Base-by-base conservation (phyloP, 495 filamentous ascomycete genomes). In the Xanthoparmelia taractica region DNA sequence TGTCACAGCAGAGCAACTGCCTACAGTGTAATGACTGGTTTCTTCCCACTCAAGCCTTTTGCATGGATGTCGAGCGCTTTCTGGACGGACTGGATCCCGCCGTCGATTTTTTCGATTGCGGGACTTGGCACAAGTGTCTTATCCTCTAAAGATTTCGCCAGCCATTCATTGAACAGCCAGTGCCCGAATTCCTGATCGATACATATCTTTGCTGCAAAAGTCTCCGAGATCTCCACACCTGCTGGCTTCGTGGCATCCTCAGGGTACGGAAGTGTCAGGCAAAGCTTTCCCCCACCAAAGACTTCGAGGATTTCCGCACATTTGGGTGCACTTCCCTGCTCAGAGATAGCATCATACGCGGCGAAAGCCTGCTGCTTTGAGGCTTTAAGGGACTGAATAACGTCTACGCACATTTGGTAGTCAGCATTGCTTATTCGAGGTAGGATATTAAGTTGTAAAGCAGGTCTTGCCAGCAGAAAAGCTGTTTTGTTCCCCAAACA, bases 211-310 rank as follows among this genome's bases (percentile, higher is more conserved):
- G 36, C 41, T 11, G 68, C 64, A 5, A 38, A 43, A 5, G 47
- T 57, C 7, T 27, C 17, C 33, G 17, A 23, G 0, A 63, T 63
- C 17, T 63, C 61, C 4, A 70, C 68, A 15, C 57, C 61, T 36
- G 40, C 52, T 2, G 66, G 64, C 23, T 65, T 68, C 58, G 41
- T 58, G 17, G 52, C 62, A 60, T 66, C 60, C 29, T 70, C 64
- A 11, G 63, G 64, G 37, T 63, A 70, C n/a, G 48, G 68, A 29
- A 60, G 29, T 13, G 67, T 66, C 10, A 70, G 45, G 13, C 70
- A 68, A 20, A 77, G 66, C 33, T 68, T 73, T 7, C 72, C 74
- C 3, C 77, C 77, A 1, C 72, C 75, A 29, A 75, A 61, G 17
- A 59, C 67, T 20, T 67, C 65, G 3, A 77, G 57, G 37, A 78